A percentile compares a stretch with the other conserved stretches of the same genome.
Evolutionary conservation across 1,284 basidiomycete genomes (phyloP).

Genomic region (Apiotrichum gracile): DNA sequence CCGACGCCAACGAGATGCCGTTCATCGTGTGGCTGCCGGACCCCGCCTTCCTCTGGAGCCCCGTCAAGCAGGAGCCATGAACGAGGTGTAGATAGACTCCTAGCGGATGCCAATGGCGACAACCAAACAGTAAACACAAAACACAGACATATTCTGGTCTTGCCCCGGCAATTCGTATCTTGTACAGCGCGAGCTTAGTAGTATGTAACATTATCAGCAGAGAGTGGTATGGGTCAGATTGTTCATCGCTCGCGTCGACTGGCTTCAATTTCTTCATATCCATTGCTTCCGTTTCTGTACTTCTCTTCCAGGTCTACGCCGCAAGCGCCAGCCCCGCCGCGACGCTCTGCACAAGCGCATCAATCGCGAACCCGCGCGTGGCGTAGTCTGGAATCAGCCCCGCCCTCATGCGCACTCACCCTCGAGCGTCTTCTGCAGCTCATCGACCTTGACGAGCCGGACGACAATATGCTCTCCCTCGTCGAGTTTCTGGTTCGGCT

Average conservation of each 20-base stretch:
- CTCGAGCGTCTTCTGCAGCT: conserved; percentile 59
- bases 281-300: background rate
- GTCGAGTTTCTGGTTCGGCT: conserved; percentile 44
- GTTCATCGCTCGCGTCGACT: too few species aligned
- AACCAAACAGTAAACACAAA: too few species aligned
- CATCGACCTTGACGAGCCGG: conserved; percentile 61
- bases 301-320: background rate
- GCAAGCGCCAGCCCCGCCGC: conserved; percentile 64
- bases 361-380: conserved; percentile 66
- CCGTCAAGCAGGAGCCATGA: background rate
- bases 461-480: conserved; percentile 73
- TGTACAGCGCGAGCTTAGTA: background rate
- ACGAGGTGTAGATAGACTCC: background rate
- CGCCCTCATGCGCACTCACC: conserved; percentile 50
- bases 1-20: conserved; percentile 23
- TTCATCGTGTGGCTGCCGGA: conserved; percentile 18
- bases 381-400: conserved; percentile 56
- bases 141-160: too few species aligned
- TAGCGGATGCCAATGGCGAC: background rate
- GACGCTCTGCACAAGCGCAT: conserved; percentile 68
- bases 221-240: too few species aligned
- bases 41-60: conserved; percentile 5
- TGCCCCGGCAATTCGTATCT: too few species aligned
- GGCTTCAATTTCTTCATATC: too few species aligned
- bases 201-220: background rate